Conservation (phyloP, 371 early-diverging fungal species). For the Globomyces sp. region DNA sequence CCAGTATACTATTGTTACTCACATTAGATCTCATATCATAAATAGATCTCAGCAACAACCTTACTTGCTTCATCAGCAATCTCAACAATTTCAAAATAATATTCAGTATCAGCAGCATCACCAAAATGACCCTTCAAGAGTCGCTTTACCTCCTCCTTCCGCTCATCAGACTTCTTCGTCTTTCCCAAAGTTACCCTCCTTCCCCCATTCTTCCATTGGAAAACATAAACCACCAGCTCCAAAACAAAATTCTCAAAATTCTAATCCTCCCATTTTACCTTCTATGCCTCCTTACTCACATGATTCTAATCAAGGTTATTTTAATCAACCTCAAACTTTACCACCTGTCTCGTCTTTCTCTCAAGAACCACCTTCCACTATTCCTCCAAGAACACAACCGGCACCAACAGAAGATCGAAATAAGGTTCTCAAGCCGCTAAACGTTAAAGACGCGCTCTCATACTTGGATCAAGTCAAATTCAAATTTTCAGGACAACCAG, state of each 20-base stretch:
- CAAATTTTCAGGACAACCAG: slow-evolving; percentile 89
- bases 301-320: background rate
- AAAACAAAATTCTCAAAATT: background rate
- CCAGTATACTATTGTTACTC: too few species aligned
- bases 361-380: background rate
- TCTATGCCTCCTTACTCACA: background rate
- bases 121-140: too few species aligned
- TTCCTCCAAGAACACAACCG: background rate
- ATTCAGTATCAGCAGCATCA: too few species aligned
- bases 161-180: too few species aligned
- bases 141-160: too few species aligned
- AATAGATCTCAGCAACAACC: too few species aligned
- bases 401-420: slow-evolving; percentile 13
- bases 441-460: slow-evolving; percentile 85
- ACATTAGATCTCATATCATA: too few species aligned
- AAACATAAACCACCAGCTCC: background rate
- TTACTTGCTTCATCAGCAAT: too few species aligned
- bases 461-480: slow-evolving; percentile 98
- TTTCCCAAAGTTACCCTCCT: too few species aligned
- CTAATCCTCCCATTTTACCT: background rate
- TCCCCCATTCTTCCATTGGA: too few species aligned
- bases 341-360: background rate
- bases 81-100: too few species aligned
- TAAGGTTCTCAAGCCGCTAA: slow-evolving; percentile 26
- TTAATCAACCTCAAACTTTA: background rate